phyloP scores from a whole-genome alignment of 768 basidiomycete species.

The Phlebiopsis gigantea region DNA sequence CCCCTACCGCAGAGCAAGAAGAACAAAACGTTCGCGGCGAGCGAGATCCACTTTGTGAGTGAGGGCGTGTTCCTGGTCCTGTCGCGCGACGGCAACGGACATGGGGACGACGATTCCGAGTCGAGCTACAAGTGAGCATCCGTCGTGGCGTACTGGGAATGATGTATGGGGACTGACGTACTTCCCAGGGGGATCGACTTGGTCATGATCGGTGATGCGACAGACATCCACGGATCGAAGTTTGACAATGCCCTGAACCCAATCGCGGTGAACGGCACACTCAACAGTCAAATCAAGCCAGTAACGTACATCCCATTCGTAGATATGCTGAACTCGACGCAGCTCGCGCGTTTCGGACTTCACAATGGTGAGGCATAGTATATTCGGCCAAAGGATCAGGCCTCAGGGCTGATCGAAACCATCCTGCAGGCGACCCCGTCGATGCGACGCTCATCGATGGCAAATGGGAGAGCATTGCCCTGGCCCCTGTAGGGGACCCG shows the following conservation, averaged over 20 bases:
- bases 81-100: slow-evolving; percentile 55
- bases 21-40: slow-evolving; percentile 45
- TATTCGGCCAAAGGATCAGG: not conserved
- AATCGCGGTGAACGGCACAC: slow-evolving; percentile 42
- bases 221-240: slow-evolving; percentile 51
- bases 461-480: slow-evolving; percentile 65
- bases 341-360: slow-evolving; percentile 57
- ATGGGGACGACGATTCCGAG: slow-evolving; percentile 44
- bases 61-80: slow-evolving; percentile 51
- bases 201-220: slow-evolving; percentile 50
- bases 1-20: slow-evolving; percentile 49
- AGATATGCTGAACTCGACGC: slow-evolving; percentile 44
- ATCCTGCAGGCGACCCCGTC: slow-evolving; percentile 35
- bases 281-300: slow-evolving; percentile 42
- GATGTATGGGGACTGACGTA: not conserved
- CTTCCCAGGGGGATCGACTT: slow-evolving; percentile 49
- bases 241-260: slow-evolving; percentile 51
- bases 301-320: slow-evolving; percentile 55
- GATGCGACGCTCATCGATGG: slow-evolving; percentile 50
- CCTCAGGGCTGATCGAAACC: not conserved
- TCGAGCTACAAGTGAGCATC: slow-evolving; percentile 46
- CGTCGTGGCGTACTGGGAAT: too few relatives aligned
- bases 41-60: slow-evolving; percentile 54
- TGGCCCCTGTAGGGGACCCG: slow-evolving; percentile 48
- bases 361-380: slow-evolving; percentile 43